Evolutionary conservation across 2,329 filamentous ascomycete species (phyloP), one percentile per base, ranked within the genome.

Genomic region (Huntiella moniliformis): DNA sequence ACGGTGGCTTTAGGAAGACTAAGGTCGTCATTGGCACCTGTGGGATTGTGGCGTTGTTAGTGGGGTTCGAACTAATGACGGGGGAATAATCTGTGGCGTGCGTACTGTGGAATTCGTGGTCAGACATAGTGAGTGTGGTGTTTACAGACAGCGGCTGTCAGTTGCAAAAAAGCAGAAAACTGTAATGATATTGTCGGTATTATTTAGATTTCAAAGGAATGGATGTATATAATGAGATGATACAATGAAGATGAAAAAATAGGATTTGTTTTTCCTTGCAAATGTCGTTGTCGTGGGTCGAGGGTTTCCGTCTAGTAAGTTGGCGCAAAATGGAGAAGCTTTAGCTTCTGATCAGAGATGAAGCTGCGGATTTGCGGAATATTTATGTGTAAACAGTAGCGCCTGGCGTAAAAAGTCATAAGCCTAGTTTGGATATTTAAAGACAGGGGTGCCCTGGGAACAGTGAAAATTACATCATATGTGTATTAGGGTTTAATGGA

Each of bases 1-100:
- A 80, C 76, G 4, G 76, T 80, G 33, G 76, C 74, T 63, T 79
- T 79, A 22, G 74, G 74, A 15, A 79, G 63, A 41, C 73, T 77
- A 52, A 79, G 58, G 53, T 79, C 74, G 54, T 79, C 74, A 52
- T 71, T 77, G 44, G 22, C 22, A 28, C 22, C 22, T 28, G 22
- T n/a, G n/a, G n/a, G 22, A 8, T 28, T 28, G 22, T 28, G 22
- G 22, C 22, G 22, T 28, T 8, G 36, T 22, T 40, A 40, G 36
- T 34, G 4, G 18, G 13, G 10, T 4, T 31, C 4, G 22, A 16
- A 7, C n/a, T 35, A 4, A 28, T 16, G 15, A 36, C 17, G 16
- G 35, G n/a, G 50, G 12, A 35, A 10, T 28, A 28, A 28, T 28
- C 16, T 15, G 36, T 38, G 18, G n/a, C 18, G 13, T 28, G 63